Base-by-base conservation (phyloP, 1,284 basidiomycete genomes). In the Rhodotorula sp. region DNA sequence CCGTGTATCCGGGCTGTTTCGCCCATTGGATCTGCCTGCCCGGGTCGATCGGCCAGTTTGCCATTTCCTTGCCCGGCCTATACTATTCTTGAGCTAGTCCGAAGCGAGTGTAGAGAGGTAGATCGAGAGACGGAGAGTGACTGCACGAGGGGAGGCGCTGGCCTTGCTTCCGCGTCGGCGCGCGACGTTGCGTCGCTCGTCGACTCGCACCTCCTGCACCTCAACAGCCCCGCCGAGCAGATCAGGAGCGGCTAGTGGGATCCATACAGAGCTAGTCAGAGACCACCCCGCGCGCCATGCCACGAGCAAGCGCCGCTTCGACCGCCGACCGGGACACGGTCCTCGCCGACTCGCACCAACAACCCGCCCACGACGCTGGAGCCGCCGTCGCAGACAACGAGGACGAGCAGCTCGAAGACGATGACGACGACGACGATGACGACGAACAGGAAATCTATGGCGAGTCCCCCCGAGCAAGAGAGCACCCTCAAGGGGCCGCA, bases 391-490 rank as follows among this genome's bases (percentile, higher is more conserved):
- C 68, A 60, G 71, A 31, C 73, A 52, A 69, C 72, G 51, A 69
- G 43, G 72, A 77, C 34, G 73, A 76, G 21, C 72, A 77, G 51
- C 69, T 75, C 34, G 73, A 76, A 31, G 61, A 72, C 12, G 73
- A 78, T 15, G 76, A 77, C 3, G 74, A 78, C 21, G 76, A 77
- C 5, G 64, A 77, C 46, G 69, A 34, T 8, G 34, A 75, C n/a
- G 70, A 71, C 20, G 74, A 78, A 34, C 69, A 75, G 29, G 66
- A 76, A 49, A 34, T 73, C 34, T 75, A 78, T 48, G 78, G 77
- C 71, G 26, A 67, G 77, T 64, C 48, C 20, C 51, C 16, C 58
- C 15, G 21, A 6, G 3, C 29, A 29, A 14, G 21, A n/a, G 29
- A 51, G 21, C 47, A 26, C 34, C 59, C 23, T 29, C 49, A n/a